Percentiles rank a stretch among this genome's conserved stretches.
Evolutionary conservation across 1,284 basidiomycete genomes (phyloP).

Genomic region (Sanguinoderma infundibulare): DNA sequence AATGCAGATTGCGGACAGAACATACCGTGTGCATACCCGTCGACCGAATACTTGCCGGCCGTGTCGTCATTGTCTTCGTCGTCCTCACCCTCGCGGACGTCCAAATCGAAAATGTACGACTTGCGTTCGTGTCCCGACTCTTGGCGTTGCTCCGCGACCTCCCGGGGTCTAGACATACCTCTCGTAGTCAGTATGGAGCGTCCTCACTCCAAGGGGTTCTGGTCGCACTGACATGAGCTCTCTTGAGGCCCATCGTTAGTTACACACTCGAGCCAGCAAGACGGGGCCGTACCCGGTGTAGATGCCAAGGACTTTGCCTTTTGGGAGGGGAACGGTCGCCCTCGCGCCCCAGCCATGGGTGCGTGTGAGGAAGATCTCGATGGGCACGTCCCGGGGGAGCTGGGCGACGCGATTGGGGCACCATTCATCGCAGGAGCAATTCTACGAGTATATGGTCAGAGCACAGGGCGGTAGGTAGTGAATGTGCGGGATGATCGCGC

Average conservation of each 20-base stretch:
- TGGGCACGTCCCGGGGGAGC: constrained; percentile 37
- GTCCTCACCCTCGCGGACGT: constrained; percentile 49
- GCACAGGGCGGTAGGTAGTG: too few relatives aligned
- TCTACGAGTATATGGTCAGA: constrained; percentile 16
- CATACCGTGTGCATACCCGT: constrained; percentile 52
- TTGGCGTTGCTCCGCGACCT: constrained; percentile 41
- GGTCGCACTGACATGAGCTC: constrained; percentile 31
- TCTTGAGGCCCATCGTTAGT: constrained; percentile 15
- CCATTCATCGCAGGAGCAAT: constrained; percentile 27
- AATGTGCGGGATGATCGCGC: constrained; percentile 6
- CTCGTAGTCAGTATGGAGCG: neutral
- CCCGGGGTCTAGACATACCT: constrained; percentile 40
- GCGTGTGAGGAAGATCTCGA: constrained; percentile 42
- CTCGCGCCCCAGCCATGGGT: constrained; percentile 43
- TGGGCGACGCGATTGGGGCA: constrained; percentile 45
- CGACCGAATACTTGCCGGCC: constrained; percentile 48
- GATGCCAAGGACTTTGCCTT: constrained; percentile 62
- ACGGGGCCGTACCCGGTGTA: constrained; percentile 59
- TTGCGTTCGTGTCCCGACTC: constrained; percentile 30
- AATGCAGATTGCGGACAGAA: neutral
- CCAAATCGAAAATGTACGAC: constrained; percentile 62
- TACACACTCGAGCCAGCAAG: neutral
- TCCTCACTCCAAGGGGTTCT: neutral
- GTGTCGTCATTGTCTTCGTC: constrained; percentile 36
- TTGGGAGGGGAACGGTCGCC: constrained; percentile 40